Evolutionary conservation across 2,329 filamentous ascomycete species (phyloP).

Genomic region (Teratosphaeria viscida): DNA sequence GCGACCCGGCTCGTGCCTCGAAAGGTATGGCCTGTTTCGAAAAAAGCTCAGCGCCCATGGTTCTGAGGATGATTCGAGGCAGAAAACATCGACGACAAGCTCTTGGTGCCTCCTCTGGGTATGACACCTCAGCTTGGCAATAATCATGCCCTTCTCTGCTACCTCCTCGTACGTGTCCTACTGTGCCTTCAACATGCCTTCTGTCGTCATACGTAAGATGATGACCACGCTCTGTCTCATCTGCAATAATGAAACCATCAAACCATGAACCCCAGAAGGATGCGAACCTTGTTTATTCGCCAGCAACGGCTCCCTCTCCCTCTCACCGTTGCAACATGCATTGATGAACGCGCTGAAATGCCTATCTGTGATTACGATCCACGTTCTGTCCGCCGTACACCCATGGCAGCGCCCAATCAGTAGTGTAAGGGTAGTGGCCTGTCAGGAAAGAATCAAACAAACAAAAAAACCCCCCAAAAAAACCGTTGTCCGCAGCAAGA

Average conservation of each 20-base stretch:
- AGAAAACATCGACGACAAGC: background rate
- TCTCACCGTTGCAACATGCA: background rate
- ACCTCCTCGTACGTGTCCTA: too few relatives aligned
- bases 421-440: background rate
- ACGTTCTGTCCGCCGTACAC: background rate
- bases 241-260: background rate
- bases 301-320: background rate
- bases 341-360: background rate
- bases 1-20: background rate
- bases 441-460: background rate
- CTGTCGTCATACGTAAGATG: background rate
- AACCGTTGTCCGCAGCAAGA: background rate
- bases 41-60: background rate
- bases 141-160: background rate
- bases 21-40: background rate
- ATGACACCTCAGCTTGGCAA: background rate
- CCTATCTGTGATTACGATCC: too few relatives aligned
- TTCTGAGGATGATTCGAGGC: too few relatives aligned
- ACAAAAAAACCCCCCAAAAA: too few relatives aligned
- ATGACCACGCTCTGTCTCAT: background rate
- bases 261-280: background rate
- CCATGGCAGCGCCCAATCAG: background rate
- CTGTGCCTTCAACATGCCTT: background rate
- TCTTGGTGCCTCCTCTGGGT: background rate
- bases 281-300: background rate